Percentiles rank a stretch among this genome's conserved stretches.
These are phyloP conservation scores for Eucalyptus erythrocorys DNA, from an alignment of 345 rosid species.

Conservation along the genomic window DNA sequence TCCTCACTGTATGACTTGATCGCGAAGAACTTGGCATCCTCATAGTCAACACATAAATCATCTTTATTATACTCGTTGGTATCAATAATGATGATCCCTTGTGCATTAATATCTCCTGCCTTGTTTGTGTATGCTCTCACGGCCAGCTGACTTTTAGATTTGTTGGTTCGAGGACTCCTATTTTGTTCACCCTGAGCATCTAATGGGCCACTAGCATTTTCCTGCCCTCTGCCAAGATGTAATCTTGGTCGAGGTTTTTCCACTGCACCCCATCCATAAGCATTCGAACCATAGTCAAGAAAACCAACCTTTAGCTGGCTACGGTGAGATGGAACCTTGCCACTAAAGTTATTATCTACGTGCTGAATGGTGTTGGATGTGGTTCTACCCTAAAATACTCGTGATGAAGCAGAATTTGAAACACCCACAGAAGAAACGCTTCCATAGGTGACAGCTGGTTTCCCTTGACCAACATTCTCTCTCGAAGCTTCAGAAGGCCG, in stretches of 20 bases:
- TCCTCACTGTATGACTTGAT: constrained; percentile 97
- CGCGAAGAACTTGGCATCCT: constrained; percentile 68
- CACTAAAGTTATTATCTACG: constrained; percentile 24
- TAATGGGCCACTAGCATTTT: constrained; percentile 14
- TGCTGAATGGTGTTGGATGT: constrained; percentile 32
- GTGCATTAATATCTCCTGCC: constrained; percentile 43
- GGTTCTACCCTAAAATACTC: constrained; percentile 37
- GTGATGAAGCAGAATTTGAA: constrained; percentile 18
- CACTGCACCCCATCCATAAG: constrained; percentile 11
- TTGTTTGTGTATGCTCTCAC: constrained; percentile 57
- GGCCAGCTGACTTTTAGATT: constrained; percentile 35
- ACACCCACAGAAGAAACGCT: constrained; percentile 24
- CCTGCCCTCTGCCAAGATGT: constrained; percentile 19
- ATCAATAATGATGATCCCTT: constrained; percentile 49
- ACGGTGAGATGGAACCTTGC: constrained; percentile 27
- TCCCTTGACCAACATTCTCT: constrained; percentile 30
- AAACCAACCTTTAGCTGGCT: constrained; percentile 34
- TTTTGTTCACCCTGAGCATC: constrained; percentile 47
- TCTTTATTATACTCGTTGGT: constrained; percentile 68
- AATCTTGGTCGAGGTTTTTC: constrained; percentile 40
- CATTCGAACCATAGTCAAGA: constrained; percentile 29
- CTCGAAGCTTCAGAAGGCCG: constrained; percentile 30
- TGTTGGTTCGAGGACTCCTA: constrained; percentile 52
- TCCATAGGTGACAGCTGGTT: constrained; percentile 21
- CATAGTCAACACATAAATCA: constrained; percentile 46